Evolutionary conservation across 2,329 filamentous ascomycete genomes (phyloP).

Genomic region (Cercospora janseana): DNA sequence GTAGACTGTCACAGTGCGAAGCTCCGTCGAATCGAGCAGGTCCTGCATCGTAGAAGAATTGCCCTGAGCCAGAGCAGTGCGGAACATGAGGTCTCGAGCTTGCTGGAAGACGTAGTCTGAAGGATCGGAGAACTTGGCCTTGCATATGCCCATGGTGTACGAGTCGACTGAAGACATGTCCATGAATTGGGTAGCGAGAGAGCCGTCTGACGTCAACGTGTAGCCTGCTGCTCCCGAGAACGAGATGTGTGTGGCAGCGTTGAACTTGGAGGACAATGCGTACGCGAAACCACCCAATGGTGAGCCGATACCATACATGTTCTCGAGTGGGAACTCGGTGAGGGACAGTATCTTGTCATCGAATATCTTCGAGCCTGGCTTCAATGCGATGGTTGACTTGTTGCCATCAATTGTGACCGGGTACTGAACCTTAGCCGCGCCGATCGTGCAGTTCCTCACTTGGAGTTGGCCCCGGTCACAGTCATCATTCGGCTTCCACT

Average conservation of each 20-base stretch:
- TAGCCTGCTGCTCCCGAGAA: constrained; percentile 21
- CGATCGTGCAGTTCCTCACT: constrained; percentile 21
- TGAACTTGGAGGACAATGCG: constrained; percentile 19
- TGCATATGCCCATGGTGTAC: constrained; percentile 14
- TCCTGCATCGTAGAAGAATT: constrained; percentile 16
- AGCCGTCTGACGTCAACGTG: constrained; percentile 13
- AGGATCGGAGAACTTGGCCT: constrained; percentile 20
- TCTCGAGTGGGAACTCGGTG: constrained; percentile 12
- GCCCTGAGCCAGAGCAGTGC: constrained; percentile 20
- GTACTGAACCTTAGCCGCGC: constrained; percentile 19
- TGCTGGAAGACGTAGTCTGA: constrained; percentile 16
- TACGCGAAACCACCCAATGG: constrained; percentile 19
- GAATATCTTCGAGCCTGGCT: background rate
- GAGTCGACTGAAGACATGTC: constrained; percentile 11
- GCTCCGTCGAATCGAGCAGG: constrained; percentile 4
- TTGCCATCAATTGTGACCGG: constrained; percentile 20
- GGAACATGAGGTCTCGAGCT: constrained; percentile 24
- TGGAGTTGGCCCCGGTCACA: constrained; percentile 13
- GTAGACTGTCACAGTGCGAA: constrained; percentile 14
- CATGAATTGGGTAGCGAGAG: constrained; percentile 19
- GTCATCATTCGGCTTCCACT: constrained; percentile 20
- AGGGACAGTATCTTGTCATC: constrained; percentile 12
- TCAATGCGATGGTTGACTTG: constrained; percentile 20
- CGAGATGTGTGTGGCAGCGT: constrained; percentile 13
- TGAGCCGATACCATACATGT: constrained; percentile 16